Base-by-base conservation (phyloP, 805 yeast genomes). In the Zygoascus tannicola region DNA sequence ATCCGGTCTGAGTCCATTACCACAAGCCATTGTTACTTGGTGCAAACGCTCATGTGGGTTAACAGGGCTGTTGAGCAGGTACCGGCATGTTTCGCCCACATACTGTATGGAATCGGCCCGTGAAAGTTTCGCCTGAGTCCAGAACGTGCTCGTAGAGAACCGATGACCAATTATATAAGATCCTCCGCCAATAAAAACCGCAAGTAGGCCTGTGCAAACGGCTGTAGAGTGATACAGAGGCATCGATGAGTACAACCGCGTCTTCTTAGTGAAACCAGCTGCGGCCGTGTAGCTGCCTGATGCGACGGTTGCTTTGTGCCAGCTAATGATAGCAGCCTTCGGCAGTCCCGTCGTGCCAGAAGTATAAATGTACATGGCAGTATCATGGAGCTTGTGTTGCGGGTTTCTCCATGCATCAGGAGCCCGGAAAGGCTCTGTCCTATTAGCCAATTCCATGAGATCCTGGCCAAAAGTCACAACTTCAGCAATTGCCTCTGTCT, bases 261-360 rank as follows among this genome's bases (percentile, higher is more conserved):
- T 76, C 3, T 66, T 58, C 4, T 61, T 49, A n/a, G 66, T 61
- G 52, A 85, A 69, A 47, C 77, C 73, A 66, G 82, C 73, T 35
- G 85, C 80, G 50, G 72, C 72, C 1, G 85, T 85, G 57, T 85
- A 87, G 21, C 85, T 58, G 2, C 71, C 63, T 1, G 85, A 66
- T 1, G 94, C 95, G 67, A 82, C 68, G 38, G 71, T 74, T 4
- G 83, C 74, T 62, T 87, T 88, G 55, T 86, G 73, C 96, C 96
- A 87, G 3, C 92, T 80, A 79, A 88, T 80, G 44, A 84, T 81
- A 1, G 95, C 97, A 4, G 96, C 83, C 62, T 88, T 88, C 14
- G 97, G 97, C 49, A 88, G 66, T 0, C 97, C 97, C 0, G 97
- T 85, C 4, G 97, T 90, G 33, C 97, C 97, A 0, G 95, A 84